Evolutionary conservation across 202 grass and related monocot genomes (phyloP), one percentile per base, ranked within the genome.

Genomic region (Eragrostis tef): DNA sequence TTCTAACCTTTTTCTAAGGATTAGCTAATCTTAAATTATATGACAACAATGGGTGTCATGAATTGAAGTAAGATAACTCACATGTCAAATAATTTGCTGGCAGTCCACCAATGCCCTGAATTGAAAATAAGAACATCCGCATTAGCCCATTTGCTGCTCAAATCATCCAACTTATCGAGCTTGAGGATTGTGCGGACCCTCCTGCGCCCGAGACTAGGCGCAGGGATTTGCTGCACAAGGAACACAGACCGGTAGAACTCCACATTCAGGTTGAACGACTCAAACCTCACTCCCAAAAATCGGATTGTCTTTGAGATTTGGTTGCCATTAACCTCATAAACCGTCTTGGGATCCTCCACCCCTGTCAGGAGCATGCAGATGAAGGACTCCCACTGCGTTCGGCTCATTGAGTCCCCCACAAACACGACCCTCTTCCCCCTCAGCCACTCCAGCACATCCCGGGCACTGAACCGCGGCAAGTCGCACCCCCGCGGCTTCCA

Each of bases 91-190:
- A 98, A 83, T 87, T 98, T 98, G 85, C 86, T 95, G 48, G 88
- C 87, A 48, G 88, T 98, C 96, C 92, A 98, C 96, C 96, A 98
- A 78, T 98, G 96, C n/a, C 96, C 96, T 53, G 92, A 98, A 26
- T 98, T 98, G 82, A 98, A 98, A 75, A 98, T 91, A 52, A 98
- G 90, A 52, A 95, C 78, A 85, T 98, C 90, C 0, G 88, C 83
- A 15, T 90, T 85, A 17, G 47, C 73, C 96, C 96, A 98, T 65
- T 90, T 93, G 45, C 31, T 26, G 79, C 62, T 98, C 61, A 87
- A 44, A 27, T 92, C 89, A 85, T 96, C 93, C 85, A 99, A 81
- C 81, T 80, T 89, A 78, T 99, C 90, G 4, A 99, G 88, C 74
- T 91, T 99, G 59, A 99, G 91, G 69, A 88, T 83, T 0, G 85